Evolutionary conservation across 129 eudicot species (phyloP).

Genomic region (Scalesia atractyloides): DNA sequence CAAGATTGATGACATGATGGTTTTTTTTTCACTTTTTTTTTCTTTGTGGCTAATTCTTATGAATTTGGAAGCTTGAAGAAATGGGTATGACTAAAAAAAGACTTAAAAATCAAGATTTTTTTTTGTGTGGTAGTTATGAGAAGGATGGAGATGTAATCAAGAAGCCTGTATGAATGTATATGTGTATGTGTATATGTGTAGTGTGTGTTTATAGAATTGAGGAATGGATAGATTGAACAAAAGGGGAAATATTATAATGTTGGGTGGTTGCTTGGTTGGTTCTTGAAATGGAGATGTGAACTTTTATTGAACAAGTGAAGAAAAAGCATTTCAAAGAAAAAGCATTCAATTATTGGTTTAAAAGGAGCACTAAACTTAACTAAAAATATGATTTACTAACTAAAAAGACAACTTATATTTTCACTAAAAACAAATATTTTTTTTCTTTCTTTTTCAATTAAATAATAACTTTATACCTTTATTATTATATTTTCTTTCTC

Average conservation of each 20-base stretch:
- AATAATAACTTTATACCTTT: too few species aligned
- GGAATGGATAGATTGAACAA: constrained; percentile 33
- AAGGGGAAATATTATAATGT: constrained; percentile 39
- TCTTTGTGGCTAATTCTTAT: constrained; percentile 12
- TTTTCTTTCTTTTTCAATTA: too few species aligned
- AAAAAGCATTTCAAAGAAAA: constrained; percentile 30
- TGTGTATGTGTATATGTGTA: constrained; percentile 19
- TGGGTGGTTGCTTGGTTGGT: constrained; percentile 42
- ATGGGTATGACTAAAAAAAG: too few species aligned
- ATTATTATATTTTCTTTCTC: too few species aligned
- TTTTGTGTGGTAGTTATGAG: constrained; percentile 12
- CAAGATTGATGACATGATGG: constrained; percentile 61
- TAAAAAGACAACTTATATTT: too few species aligned
- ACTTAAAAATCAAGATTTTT: neutral
- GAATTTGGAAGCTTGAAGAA: constrained; percentile 16
- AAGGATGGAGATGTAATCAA: constrained; percentile 24
- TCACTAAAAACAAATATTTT: too few species aligned
- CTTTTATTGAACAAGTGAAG: constrained; percentile 27
- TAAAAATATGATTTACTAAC: too few species aligned
- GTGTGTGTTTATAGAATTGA: constrained; percentile 7
- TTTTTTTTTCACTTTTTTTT: neutral
- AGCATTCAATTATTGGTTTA: constrained; percentile 31
- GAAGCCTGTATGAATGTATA: constrained; percentile 9
- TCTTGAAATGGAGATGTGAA: constrained; percentile 29
- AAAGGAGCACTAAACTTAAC: constrained; percentile 21